Base-by-base conservation (phyloP, 495 filamentous ascomycete species). In the Daldinia bambusicola region DNA sequence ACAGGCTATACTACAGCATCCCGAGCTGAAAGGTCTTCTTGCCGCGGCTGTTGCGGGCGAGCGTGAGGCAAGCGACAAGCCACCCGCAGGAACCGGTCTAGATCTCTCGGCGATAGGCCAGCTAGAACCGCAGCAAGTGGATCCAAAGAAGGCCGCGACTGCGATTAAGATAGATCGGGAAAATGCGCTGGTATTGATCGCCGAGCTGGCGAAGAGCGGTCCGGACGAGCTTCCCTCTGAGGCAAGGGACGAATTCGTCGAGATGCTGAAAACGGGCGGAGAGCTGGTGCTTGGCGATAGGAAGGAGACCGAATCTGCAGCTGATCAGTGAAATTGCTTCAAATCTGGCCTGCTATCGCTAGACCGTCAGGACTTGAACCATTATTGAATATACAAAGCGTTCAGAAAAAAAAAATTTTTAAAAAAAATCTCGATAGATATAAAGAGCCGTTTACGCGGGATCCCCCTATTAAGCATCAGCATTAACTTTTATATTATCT, bases 141-240 rank as follows among this genome's bases (percentile, higher is more conserved):
- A 82, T 40, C 58, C 66, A 7, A 69, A 74, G 52, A 77, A 70
- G 61, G 62, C 74, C 58, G 70, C 62, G 0, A 66, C 67, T n/a
- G 81, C 81, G 74, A 72, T 75, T 2, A 68, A 76, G 14, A 75
- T 82, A 13, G 89, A 93, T 69, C 84, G 87, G 9, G 88, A 89
- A 67, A 93, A 93, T 72, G 87, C 81, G 0, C 75, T 90, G 55
- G 83, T 93, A 20, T 80, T 93, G 40, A 74, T 89, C 2, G 84
- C 86, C 41, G 86, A 89, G 68, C 66, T 93, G 34, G 64, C 91
- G 63, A 82, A 81, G 70, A 81, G 82, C 66, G 81, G 84, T 71
- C 71, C 81, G 0, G 76, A 77, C 4, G 68, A 81, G 9, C 68
- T 87, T 72, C 69, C 80, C 18, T 43, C 74, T 6, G 58, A 77